Percentiles rank a stretch among this genome's conserved stretches.
Evolutionary conservation across 2,329 filamentous ascomycete genomes (phyloP).

Genomic region (Arthrobotrys musiformis): DNA sequence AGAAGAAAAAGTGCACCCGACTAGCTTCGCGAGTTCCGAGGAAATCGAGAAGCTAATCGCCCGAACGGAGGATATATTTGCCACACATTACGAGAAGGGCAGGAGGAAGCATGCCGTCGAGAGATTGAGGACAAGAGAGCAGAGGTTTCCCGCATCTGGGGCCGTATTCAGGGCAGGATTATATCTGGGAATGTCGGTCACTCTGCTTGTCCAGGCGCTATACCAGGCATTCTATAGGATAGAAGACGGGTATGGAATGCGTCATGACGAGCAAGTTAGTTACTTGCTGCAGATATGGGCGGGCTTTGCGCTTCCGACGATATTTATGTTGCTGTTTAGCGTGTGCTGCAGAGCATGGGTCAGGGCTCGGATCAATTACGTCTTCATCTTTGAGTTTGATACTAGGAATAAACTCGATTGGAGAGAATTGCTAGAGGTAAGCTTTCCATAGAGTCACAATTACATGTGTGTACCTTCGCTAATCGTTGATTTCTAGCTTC

Average conservation of each 20-base stretch:
- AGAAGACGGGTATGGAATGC: slow-evolving; percentile 53
- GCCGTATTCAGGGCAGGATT: slow-evolving; percentile 72
- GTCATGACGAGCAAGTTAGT: slow-evolving; percentile 61
- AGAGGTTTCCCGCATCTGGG: slow-evolving; percentile 68
- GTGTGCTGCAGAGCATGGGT: slow-evolving; percentile 86
- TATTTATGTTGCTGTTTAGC: slow-evolving; percentile 85
- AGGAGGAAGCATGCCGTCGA: slow-evolving; percentile 91
- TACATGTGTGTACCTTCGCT: slow-evolving; percentile 45
- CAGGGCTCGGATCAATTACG: slow-evolving; percentile 88
- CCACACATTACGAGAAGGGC: slow-evolving; percentile 90
- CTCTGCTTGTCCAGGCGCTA: slow-evolving; percentile 73
- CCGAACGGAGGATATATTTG: slow-evolving; percentile 88
- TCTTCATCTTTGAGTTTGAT: slow-evolving; percentile 97
- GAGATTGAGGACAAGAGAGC: slow-evolving; percentile 78
- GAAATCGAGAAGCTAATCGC: slow-evolving; percentile 82
- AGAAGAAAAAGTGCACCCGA: slow-evolving; percentile 87
- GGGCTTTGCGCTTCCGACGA: slow-evolving; percentile 86
- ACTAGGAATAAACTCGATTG: slow-evolving; percentile 86
- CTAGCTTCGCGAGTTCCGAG: slow-evolving; percentile 92
- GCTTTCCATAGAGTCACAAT: slow-evolving; percentile 39
- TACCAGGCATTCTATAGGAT: slow-evolving; percentile 35
- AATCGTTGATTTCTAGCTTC: slow-evolving; percentile 68
- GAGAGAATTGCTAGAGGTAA: slow-evolving; percentile 80
- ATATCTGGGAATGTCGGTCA: slow-evolving; percentile 74
- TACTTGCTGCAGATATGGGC: slow-evolving; percentile 75